A percentile compares a stretch with the other conserved stretches of the same genome.
These are phyloP conservation scores for Diutina ranongensis DNA, from an alignment of 1,139 yeast species.

Conservation along the genomic window DNA sequence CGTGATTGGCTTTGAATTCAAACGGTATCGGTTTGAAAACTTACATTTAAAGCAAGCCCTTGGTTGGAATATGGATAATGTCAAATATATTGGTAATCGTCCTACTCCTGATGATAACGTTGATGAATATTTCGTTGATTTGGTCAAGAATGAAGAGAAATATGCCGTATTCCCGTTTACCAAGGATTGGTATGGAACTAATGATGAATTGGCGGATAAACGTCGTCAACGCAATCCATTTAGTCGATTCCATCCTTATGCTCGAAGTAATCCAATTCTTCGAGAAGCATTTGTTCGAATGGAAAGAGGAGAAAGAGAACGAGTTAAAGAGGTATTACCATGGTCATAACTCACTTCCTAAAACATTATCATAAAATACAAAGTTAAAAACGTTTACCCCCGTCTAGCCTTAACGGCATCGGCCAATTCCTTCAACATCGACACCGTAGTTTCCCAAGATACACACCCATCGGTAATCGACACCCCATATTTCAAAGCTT, in stretches of 20 bases:
- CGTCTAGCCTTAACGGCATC: conserved; percentile 68
- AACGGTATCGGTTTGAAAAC: conserved; percentile 43
- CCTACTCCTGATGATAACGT: conserved; percentile 34
- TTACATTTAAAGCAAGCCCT: conserved; percentile 42
- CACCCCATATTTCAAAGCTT: conserved; percentile 82
- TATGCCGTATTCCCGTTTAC: conserved; percentile 48
- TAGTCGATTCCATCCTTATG: conserved; percentile 33
- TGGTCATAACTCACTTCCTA: neutral
- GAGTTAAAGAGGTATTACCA: conserved; percentile 2
- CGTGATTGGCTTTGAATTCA: conserved; percentile 68
- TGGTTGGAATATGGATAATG: conserved; percentile 18
- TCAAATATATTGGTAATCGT: conserved; percentile 49
- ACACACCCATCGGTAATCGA: conserved; percentile 97
- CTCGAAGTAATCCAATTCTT: conserved; percentile 17
- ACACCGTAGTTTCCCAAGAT: conserved; percentile 79
- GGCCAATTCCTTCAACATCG: conserved; percentile 68
- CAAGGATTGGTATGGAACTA: conserved; percentile 51
- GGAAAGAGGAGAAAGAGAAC: conserved; percentile 2
- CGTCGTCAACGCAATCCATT: conserved; percentile 54
- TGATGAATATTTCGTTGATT: conserved; percentile 27
- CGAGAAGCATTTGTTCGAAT: conserved; percentile 5
- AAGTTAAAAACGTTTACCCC: neutral
- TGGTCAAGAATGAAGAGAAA: conserved; percentile 34
- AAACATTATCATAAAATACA: neutral
- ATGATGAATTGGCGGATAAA: conserved; percentile 24